Evolutionary conservation across 352 stramenopile genomes (phyloP), one percentile per base, ranked within the genome.

Genomic region (Proteromonas lacertae): DNA sequence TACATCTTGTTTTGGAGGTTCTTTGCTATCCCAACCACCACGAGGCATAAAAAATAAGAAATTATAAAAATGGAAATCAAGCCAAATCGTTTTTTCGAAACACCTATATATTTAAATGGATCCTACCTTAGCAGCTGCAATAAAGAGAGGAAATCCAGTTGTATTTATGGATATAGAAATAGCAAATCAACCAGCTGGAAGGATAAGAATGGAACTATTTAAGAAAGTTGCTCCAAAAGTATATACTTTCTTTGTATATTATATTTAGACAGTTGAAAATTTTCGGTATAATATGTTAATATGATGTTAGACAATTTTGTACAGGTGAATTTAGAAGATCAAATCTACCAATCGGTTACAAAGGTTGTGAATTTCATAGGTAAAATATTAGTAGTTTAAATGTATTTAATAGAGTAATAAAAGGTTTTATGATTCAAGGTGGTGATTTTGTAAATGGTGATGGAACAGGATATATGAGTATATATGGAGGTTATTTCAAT

Each of bases 121-220:
- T 31, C 20, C 34, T 16, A 22, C 25, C 9, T 7, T 39, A n/a
- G 23, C 17, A 20, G 24, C 19, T 14, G 34, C 17, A 16, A n/a
- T 39, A 16, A 16, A 8, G 21, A 30, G 22, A 23, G 22, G 34
- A 22, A 39, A 89, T 62, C 73, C 72, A 26, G 51, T 59, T 29
- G 82, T 96, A 23, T 97, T 89, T 53, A 92, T 96, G 47, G 82
- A 97, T 51, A 90, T 97, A 57, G 69, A 73, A 52, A 70, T 93
- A 45, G 77, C 68, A 41, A 77, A 72, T 29, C 56, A 60, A 36
- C 51, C 72, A 34, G 60, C 59, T 9, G 84, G 82, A 43, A 60
- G 82, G 41, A 82, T 96, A 40, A 79, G 81, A 24, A 90, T 98
- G 56, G 75, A 93, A 56, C 55, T 96, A 25, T 79, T 67, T 52